These are phyloP conservation scores for Pezicula neosporulosa DNA, from an alignment of 2,329 filamentous ascomycete species.

Conservation along the genomic window DNA sequence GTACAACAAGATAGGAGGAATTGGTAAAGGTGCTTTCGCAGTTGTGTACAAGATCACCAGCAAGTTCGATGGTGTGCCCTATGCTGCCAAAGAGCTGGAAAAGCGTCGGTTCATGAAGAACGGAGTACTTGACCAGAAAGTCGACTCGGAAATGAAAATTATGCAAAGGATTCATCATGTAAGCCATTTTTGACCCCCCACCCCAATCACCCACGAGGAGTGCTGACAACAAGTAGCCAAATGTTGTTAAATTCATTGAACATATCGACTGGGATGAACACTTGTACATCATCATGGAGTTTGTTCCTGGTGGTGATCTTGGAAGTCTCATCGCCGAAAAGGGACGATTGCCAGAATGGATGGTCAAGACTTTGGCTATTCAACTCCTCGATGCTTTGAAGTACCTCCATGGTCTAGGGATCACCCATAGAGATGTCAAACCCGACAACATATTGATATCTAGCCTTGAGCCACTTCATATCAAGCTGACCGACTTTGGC, in stretches of 20 bases:
- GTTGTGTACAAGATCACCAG: constrained; percentile 87
- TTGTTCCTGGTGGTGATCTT: constrained; percentile 76
- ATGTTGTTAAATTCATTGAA: constrained; percentile 90
- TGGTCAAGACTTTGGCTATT: constrained; percentile 67
- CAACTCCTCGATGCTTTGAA: constrained; percentile 80
- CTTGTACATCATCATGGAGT: constrained; percentile 98
- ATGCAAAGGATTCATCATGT: constrained; percentile 85
- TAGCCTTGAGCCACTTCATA: constrained; percentile 66
- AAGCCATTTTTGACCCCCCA: constrained; percentile 35
- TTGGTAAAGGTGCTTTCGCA: constrained; percentile 94
- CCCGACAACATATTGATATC: constrained; percentile 94
- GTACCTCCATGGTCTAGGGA: constrained; percentile 83
- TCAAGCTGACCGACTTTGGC: constrained; percentile 96
- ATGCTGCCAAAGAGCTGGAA: constrained; percentile 91
- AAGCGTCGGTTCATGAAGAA: constrained; percentile 94
- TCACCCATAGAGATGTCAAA: constrained; percentile 98
- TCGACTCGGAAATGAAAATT: constrained; percentile 96
- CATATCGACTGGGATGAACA: constrained; percentile 78
- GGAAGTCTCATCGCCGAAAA: constrained; percentile 65
- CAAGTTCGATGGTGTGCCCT: constrained; percentile 78
- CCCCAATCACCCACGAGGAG: constrained; percentile 4
- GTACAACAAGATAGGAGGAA: constrained; percentile 78
- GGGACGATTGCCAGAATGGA: constrained; percentile 61
- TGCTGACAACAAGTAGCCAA: constrained; percentile 49
- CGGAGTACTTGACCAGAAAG: constrained; percentile 81